Evolutionary conservation across 1,284 basidiomycete species (phyloP), one percentile per base, ranked within the genome.

Genomic region (Cutaneotrichosporon sp.): DNA sequence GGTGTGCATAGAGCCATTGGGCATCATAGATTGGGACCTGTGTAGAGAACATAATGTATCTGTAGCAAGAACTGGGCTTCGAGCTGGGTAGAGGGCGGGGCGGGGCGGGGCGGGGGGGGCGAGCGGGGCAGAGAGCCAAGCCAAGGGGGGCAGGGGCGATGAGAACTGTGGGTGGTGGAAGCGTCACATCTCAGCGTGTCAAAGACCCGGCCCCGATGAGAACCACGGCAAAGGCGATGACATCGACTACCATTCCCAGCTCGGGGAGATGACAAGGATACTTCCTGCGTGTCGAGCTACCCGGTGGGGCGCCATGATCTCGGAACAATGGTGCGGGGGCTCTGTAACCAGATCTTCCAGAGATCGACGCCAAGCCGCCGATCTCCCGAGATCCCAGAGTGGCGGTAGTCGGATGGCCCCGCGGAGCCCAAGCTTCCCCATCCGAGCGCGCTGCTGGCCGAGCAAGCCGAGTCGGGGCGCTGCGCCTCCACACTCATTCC

Each of bases 21-120:
- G 51, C 51, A 52, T 52, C 22, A 25, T 36, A 36, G 31, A 27
- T 49, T 49, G 47, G 47, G 27, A 51, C 29, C n/a, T 63, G 34
- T 52, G 31, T 52, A 34, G n/a, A 52, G 49, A 50, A 50, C 16
- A 46, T 13, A 24, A 46, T 46, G 45, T 46, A 46, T 46, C 45
- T 24, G 45, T 46, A 46, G 45, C 45, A 46, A 46, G 22, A 24
- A 16, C 13, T 46, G 45, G 10, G 43, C 10, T 6, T 45, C 10
- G n/a, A 29, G 29, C 29, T 45, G 4, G 43, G 43, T 2, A 9
- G 43, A 22, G 22, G n/a, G 34, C n/a, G n/a, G n/a, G n/a, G n/a
- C n/a, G n/a, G n/a, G n/a, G n/a, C n/a, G n/a, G n/a, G n/a, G n/a
- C n/a, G n/a, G n/a, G n/a, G n/a, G n/a, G n/a, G n/a, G n/a, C n/a